These are phyloP conservation scores for Mucor saturninus DNA, from an alignment of 371 early-diverging fungal genomes.

Conservation along the genomic window DNA sequence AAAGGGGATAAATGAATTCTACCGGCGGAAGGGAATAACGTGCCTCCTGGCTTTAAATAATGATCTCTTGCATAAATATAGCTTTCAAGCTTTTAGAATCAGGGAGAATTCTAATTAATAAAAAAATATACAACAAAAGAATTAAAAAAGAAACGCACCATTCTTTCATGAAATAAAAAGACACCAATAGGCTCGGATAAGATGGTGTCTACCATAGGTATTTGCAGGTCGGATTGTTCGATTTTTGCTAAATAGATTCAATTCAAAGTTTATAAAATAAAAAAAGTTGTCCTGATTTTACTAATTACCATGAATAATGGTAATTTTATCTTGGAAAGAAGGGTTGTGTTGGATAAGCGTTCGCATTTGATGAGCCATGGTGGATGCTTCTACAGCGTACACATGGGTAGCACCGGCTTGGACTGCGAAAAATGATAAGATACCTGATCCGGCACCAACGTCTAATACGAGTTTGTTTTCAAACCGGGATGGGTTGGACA, in stretches of 20 bases:
- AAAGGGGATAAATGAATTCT: constrained; percentile 89
- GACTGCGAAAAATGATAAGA: constrained; percentile 93
- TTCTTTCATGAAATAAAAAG: constrained; percentile 92
- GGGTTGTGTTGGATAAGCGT: constrained; percentile 61
- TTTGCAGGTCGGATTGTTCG: constrained; percentile 73
- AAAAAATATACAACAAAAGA: too few species aligned
- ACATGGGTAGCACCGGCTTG: constrained; percentile 92
- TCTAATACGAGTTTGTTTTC: constrained; percentile 87
- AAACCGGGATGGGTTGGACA: constrained; percentile 76
- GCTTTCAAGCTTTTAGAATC: constrained; percentile 65
- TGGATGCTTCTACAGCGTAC: constrained; percentile 95
- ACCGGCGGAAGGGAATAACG: constrained; percentile 89
- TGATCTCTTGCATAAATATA: constrained; percentile 86
- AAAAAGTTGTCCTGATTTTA: too few species aligned
- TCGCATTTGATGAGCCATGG: constrained; percentile 90
- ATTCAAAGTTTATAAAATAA: too few species aligned
- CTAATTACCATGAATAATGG: constrained; percentile 76
- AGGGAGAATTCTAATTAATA: too few species aligned
- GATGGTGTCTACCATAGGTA: constrained; percentile 89
- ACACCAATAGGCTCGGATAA: constrained; percentile 98
- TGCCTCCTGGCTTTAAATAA: constrained; percentile 91
- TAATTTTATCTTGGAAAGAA: constrained; percentile 73
- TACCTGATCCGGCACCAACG: constrained; percentile 94
- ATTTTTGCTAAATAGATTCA: constrained; percentile 70
- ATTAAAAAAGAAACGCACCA: constrained; percentile 49